Base-by-base conservation (phyloP, 2,329 filamentous ascomycete species). In the Neonectria magnoliae region DNA sequence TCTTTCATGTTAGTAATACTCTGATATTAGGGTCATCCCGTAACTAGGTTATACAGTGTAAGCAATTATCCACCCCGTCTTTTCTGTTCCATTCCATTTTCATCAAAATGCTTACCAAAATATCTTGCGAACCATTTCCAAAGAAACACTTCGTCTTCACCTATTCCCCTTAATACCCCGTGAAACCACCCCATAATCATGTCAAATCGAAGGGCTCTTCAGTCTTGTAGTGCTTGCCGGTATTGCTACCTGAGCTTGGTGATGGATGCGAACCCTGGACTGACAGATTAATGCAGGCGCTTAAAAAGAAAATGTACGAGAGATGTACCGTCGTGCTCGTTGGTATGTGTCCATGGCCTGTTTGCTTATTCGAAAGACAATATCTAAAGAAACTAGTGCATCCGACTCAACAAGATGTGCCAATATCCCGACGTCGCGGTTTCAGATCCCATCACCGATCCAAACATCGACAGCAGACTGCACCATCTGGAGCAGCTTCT, bases 231-330 rank as follows among this genome's bases (percentile, higher is more conserved):
- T 29, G 53, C 58, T 8, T 65, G 62, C 50, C 62, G 62, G 62
- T 65, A 65, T 29, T 6, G 38, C 25, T 25, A 33, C 20, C 9
- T 8, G 13, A 18, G 14, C n/a, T 10, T 22, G 4, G 36, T 50
- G 33, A 14, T 6, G 14, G 20, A 25, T 16, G 2, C 13, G 8
- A 9, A 11, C 20, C 13, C 8, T 36, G 1, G 33, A 18, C 47
- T 57, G 33, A 56, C 31, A 27, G 2, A 4, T 45, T 16, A 4
- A 14, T 29, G 18, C 27, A 71, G 69, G 9, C 69, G 69, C 13
- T 42, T 71, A 5, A 71, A 71, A 41, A 57, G 66, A 14, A 68
- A 60, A 59, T 71, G 66, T 55, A 65, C 61, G 10, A 64, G 50
- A 41, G 66, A 71, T 13, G 3, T 70, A 16, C 69, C 69, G 5